phyloP scores from a whole-genome alignment of 176 grass and related monocot species.

The Phoenix roebelenii region DNA sequence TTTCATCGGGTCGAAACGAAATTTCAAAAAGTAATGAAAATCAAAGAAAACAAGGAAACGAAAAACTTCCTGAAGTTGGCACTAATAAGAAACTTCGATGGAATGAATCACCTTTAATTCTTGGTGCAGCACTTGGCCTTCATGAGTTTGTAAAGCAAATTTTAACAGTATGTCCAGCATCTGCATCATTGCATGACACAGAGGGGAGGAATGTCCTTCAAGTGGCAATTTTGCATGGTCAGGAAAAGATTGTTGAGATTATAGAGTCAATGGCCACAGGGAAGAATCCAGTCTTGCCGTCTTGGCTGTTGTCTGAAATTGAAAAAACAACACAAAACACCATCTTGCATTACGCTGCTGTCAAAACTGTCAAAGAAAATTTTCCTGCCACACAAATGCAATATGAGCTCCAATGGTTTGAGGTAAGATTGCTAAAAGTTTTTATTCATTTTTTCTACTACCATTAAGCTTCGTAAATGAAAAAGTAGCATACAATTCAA shows the following conservation, averaged over 20 bases:
- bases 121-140: conserved; percentile 21
- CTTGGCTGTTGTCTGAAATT: conserved; percentile 7
- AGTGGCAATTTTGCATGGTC: conserved; percentile 15
- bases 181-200: conserved; percentile 7
- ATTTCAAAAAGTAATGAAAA: too few relatives aligned
- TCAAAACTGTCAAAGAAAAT: not conserved
- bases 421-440: conserved; percentile 2
- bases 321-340: conserved; percentile 12
- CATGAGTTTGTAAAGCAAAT: conserved; percentile 23
- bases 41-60: too few relatives aligned
- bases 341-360: conserved; percentile 25
- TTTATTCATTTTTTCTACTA: too few relatives aligned
- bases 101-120: conserved; percentile 10
- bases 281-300: conserved; percentile 10
- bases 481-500: too few relatives aligned
- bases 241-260: conserved; percentile 10
- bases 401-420: conserved; percentile 21
- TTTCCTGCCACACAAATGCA: conserved; percentile 19
- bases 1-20: too few relatives aligned
- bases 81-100: not conserved
- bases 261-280: not conserved
- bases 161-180: conserved; percentile 1
- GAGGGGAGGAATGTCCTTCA: conserved; percentile 24
- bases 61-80: too few relatives aligned
- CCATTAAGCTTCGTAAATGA: too few relatives aligned